Base-by-base conservation (phyloP, 2,329 filamentous ascomycete genomes). In the Paramyrothecium sp. region DNA sequence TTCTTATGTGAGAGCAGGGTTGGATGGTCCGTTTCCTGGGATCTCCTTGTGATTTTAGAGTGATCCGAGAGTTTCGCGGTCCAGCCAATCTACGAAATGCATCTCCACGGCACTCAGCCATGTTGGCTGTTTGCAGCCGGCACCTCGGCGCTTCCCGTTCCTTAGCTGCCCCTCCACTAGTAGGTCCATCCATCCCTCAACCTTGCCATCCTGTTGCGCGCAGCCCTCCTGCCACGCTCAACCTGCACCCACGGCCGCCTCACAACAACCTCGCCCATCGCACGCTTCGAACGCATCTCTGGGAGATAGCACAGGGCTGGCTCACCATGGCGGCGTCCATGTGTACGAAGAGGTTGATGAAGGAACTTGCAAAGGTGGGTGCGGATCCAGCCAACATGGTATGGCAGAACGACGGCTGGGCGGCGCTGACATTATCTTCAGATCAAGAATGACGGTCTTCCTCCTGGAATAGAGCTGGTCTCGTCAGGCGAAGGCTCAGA, bases 391-490 rank as follows among this genome's bases (percentile, higher is more conserved):
- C 26, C 55, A 20, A n/a, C n/a, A 20, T 48, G 26, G 5, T 30
- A 30, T 30, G 26, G 26, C 26, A 10, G 5, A 30, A 30, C 26
- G 26, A 10, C 26, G 26, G 26, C 4, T 10, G 26, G 26, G 5
- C 13, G n/a, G 38, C 5, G 38, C 38, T 44, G 38, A 44, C 13
- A 44, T 44, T 16, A 10, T 30, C 38, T 7, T 51, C 60, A 87
- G 84, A 84, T 87, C 62, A 75, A 78, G 53, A 81, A 77, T 60
- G 73, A 74, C 54, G 80, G 78, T 59, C 70, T 88, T 44, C 86
- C 87, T 46, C 85, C 86, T 19, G 86, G 87, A 54, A 97, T 99
- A 73, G 81, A 84, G 52, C 85, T 98, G 52, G 87, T 96, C 58
- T 85, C 88, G 51, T 88, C 51, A 20, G 30, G 91, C 57, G 90